Evolutionary conservation across 2,329 filamentous ascomycete species (phyloP).

Genomic region (Sporothrix inflata): DNA sequence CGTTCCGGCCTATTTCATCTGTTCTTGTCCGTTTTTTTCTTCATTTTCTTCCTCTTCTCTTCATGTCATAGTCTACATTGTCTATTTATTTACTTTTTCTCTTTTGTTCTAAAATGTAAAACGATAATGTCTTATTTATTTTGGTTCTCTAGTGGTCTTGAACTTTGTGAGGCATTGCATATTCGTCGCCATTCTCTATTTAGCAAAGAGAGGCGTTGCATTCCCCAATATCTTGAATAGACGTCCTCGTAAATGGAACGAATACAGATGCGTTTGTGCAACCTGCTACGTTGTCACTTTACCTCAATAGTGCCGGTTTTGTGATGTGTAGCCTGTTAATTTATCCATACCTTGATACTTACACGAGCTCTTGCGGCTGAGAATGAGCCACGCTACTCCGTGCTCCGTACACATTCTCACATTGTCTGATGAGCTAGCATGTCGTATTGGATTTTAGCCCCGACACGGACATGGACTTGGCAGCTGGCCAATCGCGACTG

Average conservation of each 20-base stretch:
- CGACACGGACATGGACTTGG: constrained; percentile 11
- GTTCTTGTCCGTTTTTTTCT: neutral
- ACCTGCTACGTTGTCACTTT: neutral
- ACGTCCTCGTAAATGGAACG: too few relatives aligned
- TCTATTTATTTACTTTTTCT: neutral
- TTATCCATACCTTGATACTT: neutral
- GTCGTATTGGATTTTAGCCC: neutral
- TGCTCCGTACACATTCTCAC: too few relatives aligned
- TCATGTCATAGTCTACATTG: neutral
- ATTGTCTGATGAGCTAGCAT: neutral
- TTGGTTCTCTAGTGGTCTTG: neutral
- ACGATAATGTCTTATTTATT: neutral
- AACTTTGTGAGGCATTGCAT: neutral
- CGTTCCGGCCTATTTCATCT: neutral
- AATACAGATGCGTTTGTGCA: neutral
- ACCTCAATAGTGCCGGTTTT: neutral
- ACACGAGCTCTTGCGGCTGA: neutral
- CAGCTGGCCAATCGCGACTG: constrained; percentile 18
- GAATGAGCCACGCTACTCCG: too few relatives aligned
- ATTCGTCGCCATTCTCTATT: neutral
- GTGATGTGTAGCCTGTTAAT: neutral
- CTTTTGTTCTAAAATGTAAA: neutral
- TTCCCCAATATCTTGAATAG: too few relatives aligned
- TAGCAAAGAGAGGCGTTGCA: too few relatives aligned
- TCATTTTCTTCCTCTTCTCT: neutral